Percentiles rank a stretch among this genome's conserved stretches.
Evolutionary conservation across 2,329 filamentous ascomycete species (phyloP).

Genomic region (Colletotrichum chlorophyti): DNA sequence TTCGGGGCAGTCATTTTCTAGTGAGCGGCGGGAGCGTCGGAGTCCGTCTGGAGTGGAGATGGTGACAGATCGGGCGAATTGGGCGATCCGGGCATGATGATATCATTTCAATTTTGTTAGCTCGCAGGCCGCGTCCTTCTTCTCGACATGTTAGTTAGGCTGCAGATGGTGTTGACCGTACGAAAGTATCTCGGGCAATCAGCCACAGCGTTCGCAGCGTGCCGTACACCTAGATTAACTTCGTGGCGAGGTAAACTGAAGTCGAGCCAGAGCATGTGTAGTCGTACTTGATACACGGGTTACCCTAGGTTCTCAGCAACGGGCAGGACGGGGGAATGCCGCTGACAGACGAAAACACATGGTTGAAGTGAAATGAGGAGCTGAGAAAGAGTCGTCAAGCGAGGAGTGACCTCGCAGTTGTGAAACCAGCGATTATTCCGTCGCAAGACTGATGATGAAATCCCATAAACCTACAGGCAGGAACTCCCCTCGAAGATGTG

Average conservation of each 20-base stretch:
- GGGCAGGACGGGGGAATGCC: too few species aligned
- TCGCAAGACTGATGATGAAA: too few species aligned
- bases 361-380: too few species aligned
- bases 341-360: too few species aligned
- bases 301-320: conserved; percentile 15
- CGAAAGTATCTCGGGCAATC: too few species aligned
- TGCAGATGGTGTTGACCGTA: too few species aligned
- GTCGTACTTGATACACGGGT: conserved; percentile 21
- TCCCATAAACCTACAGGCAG: too few species aligned
- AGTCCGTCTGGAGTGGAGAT: conserved; percentile 12
- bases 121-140: conserved; percentile 3
- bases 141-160: too few species aligned
- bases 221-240: neutral
- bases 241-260: neutral
- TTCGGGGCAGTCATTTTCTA: neutral
- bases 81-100: neutral
- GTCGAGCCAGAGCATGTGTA: too few species aligned
- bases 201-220: neutral
- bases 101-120: neutral
- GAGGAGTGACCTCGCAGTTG: neutral
- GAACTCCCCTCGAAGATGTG: too few species aligned
- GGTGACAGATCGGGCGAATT: too few species aligned
- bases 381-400: neutral
- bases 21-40: conserved; percentile 25
- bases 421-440: too few species aligned